Base-by-base conservation (phyloP, 495 filamentous ascomycete genomes). In the Rusavskia elegans region DNA sequence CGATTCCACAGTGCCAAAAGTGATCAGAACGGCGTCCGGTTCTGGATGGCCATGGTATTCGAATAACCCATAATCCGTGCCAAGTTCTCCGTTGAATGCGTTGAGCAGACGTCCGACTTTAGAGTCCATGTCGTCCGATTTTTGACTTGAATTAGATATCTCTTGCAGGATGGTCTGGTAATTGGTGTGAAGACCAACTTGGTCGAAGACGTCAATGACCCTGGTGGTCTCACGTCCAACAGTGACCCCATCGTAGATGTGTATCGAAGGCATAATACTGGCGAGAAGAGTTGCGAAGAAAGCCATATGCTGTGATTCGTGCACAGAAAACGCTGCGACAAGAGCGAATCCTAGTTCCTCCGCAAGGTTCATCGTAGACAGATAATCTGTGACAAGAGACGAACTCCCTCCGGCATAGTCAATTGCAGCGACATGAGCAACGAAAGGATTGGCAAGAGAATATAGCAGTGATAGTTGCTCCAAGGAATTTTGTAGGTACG, bases 221-320 rank as follows among this genome's bases (percentile, higher is more conserved):
- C 85, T 77, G 35, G 87, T 77, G 11, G 85, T 89, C 68, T 96
- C 92, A 27, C 89, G 71, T 16, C 86, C 84, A 40, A 90, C 83
- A 45, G 77, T 81, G 37, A 98, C 78, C 44, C 92, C 92, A 63
- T 98, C 92, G 60, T 92, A 96, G 53, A 89, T 80, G 65, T 98
- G 92, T 25, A 97, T 75, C 0, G 85, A 86, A 7, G 92, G 92
- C 49, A 94, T 62, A 17, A 92, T 68, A 29, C 75, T 77, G 2
- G 92, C 84, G 39, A 95, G 69, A 14, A 96, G 65, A 1, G 89
- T 97, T 9, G 92, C 77, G 60, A 97, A 80, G 14, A 98, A 71
- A 5, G 90, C 77, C 83, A 97, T 97, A 66, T 98, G 93, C 73
- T 98, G 92, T 29, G 83, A 75, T 66, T 98, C 92, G 57, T 93